These are phyloP conservation scores for Aspergillus versicolor DNA, from an alignment of 2,329 filamentous ascomycete genomes.

Conservation along the genomic window DNA sequence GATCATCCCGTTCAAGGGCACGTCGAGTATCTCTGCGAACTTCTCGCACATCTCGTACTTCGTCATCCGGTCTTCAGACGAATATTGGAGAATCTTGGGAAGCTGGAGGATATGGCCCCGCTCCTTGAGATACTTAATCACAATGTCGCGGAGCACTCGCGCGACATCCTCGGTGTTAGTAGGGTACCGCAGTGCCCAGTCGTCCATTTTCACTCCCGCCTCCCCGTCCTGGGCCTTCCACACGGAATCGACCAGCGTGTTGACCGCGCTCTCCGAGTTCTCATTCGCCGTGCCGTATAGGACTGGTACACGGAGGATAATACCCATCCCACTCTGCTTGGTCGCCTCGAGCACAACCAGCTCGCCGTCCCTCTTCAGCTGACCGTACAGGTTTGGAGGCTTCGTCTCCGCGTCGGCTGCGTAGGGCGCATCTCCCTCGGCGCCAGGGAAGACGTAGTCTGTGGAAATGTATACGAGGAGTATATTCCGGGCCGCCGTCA, in stretches of 20 bases:
- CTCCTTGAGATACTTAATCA: conserved; percentile 63
- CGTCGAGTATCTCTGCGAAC: conserved; percentile 75
- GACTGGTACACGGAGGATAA: conserved; percentile 78
- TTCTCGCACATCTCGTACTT: conserved; percentile 85
- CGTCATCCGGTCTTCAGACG: conserved; percentile 79
- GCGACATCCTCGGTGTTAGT: conserved; percentile 87
- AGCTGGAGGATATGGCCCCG: conserved; percentile 53
- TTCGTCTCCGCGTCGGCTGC: conserved; percentile 60
- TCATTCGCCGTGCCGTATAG: conserved; percentile 77
- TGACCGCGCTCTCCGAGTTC: conserved; percentile 75
- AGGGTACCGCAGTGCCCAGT: conserved; percentile 81
- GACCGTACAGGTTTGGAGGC: conserved; percentile 77
- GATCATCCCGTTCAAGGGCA: conserved; percentile 67
- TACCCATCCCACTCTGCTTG: conserved; percentile 54
- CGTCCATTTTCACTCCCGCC: conserved; percentile 72
- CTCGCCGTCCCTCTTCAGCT: conserved; percentile 71
- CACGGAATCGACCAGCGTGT: conserved; percentile 73
- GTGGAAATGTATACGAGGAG: conserved; percentile 65
- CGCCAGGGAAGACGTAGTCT: conserved; percentile 75
- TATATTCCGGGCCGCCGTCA: conserved; percentile 57
- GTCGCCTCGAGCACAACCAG: conserved; percentile 66
- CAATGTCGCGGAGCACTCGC: conserved; percentile 73
- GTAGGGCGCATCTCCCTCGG: conserved; percentile 83
- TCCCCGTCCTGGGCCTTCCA: conserved; percentile 68
- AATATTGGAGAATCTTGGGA: conserved; percentile 77